Base-by-base conservation (phyloP, 2,329 filamentous ascomycete species). In the Neodidymelliopsis sp. region DNA sequence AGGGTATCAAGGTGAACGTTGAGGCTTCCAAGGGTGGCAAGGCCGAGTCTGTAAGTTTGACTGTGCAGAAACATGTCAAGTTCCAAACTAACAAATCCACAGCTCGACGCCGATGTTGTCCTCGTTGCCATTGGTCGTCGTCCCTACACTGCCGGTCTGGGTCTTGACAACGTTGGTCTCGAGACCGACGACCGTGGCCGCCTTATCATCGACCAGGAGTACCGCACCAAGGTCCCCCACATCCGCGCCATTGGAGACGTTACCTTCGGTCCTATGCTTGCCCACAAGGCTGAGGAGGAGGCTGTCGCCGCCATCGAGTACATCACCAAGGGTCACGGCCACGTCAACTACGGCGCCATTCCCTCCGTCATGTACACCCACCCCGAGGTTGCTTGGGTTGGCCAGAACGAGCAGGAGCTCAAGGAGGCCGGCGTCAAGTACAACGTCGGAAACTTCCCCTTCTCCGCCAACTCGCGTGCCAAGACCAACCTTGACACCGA, bases 331-430 rank as follows among this genome's bases (percentile, higher is more conserved):
- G 91, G 91, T 60, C 89, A 95, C 77, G 94, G 94, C 50, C 94
- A 99, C 77, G 94, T 99, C 78, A 99, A 99, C 87, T 99, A 99
- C 79, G 90, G 86, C 69, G 90, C 89, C 75, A 99, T 99, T 72
- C 94, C 94, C 60, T 94, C 90, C 24, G 94, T 99, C 79, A 99
- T 99, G 94, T 99, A 99, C 84, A 97, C 94, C 9, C 88, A 97
- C 80, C 94, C 94, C 24, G 94, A 99, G 77, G 94, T 97, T 60
- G 91, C 94, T 25, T 99, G 94, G 94, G 94, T 99, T 35, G 94
- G 94, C 50, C 92, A 97, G 81, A 97, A 87, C 75, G 94, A 99
- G 81, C 89, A 93, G 73, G 94, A 99, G 65, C 82, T 99, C 59
- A 97, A 97, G 84, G 85, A 86, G 60, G 83, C 88, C 56, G 91